Conservation (phyloP, 2,329 filamentous ascomycete genomes). For the Drechslerella dactyloides region DNA sequence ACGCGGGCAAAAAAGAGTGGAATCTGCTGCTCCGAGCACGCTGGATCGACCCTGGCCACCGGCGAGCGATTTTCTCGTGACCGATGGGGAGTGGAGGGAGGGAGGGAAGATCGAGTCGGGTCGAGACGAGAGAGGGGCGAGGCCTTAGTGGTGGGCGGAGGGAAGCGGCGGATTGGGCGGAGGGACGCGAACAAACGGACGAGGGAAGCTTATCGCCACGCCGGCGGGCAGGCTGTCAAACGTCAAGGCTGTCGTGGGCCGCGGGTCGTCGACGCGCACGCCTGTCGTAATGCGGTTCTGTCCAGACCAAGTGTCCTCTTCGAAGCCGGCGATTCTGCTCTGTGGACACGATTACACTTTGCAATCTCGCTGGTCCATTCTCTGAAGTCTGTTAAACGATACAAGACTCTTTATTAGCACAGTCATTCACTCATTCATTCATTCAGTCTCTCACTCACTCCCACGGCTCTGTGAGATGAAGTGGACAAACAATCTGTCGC, state of each 20-base stretch:
- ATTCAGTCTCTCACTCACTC: background rate
- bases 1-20: conserved; percentile 16
- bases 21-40: conserved; percentile 19
- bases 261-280: background rate
- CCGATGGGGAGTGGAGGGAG: conserved; percentile 1
- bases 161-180: conserved; percentile 16
- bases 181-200: conserved; percentile 34
- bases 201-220: conserved; percentile 47
- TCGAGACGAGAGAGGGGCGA: conserved; percentile 6
- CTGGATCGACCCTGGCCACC: conserved; percentile 9
- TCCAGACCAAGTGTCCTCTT: background rate
- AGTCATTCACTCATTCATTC: too few relatives aligned
- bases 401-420: background rate
- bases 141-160: conserved; percentile 20
- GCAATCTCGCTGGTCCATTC: background rate
- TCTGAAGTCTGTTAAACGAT: background rate
- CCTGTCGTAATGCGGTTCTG: conserved; percentile 1
- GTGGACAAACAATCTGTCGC: background rate
- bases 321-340: background rate
- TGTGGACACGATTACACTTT: background rate
- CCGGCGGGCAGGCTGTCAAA: conserved; percentile 12
- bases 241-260: conserved; percentile 8
- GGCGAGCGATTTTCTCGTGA: conserved; percentile 4
- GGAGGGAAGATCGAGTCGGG: conserved; percentile 7
- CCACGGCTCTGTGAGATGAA: background rate